Evolutionary conservation across 176 grass and related monocot species (phyloP), one percentile per base, ranked within the genome.

Genomic region (Cocos nucifera): DNA sequence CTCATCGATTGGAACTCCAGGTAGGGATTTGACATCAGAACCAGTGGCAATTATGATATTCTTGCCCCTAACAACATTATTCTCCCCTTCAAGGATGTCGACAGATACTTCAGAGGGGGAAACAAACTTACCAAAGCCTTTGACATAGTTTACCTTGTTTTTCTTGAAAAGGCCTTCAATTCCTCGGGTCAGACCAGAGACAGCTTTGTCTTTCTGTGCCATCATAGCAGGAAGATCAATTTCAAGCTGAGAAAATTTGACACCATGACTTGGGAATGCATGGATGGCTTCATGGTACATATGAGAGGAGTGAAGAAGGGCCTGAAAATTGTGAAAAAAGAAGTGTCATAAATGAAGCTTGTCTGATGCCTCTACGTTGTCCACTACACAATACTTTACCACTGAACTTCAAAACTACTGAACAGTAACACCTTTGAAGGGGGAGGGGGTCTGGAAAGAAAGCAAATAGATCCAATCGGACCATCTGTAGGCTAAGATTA

Each of bases 161-260:
- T 98, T 98, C 68, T 98, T 98, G 19, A 98, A 86, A 32, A 98
- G 79, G 19, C 93, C 93, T 78, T 98, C 93, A 54, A 98, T 92
- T 58, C 93, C 93, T 22, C 83, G 86, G 15, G 93, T 98, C 22
- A 98, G 65, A 53, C 93, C 93, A 58, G 74, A 50, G 21, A 98
- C 93, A 32, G 93, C 93, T 65, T 98, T 92, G 66, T 92, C 88
- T 83, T 98, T 98, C 73, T 98, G 88, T 29, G 88, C 54, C 93
- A 98, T 78, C 93, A 98, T 98, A 16, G 93, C 88, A 54, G 82
- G 75, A 18, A 98, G 82, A 58, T 98, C 93, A 0, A 98, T 70
- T 83, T 98, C 87, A 53, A 98, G 53, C 64, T 85, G 74, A 72
- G 84, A 79, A 15, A 98, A 44, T 59, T 98, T 98, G 17, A 98